Base-by-base conservation (phyloP, 2,329 filamentous ascomycete species). In the Pezicula neosporulosa region DNA sequence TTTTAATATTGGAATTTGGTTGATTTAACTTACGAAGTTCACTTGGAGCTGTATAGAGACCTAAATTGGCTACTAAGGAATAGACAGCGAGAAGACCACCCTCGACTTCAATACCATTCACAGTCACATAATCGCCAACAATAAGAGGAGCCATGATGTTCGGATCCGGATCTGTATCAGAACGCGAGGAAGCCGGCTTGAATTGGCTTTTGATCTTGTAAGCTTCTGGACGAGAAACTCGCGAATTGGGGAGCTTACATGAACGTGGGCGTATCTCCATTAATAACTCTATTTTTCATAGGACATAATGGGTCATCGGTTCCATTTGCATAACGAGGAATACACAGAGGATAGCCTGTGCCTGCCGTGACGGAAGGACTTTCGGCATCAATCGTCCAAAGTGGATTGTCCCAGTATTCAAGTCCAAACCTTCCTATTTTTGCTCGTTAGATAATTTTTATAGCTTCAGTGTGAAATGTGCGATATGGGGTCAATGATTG, bases 291-390 rank as follows among this genome's bases (percentile, higher is more conserved):
- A 50, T 73, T 74, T 12, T 64, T 65, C 10, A 56, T 44, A 10
- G 70, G 69, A 52, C 72, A 75, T 12, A 66, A 61, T 1, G 61
- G 49, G 36, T 72, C 68, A 28, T 60, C 62, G 15, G 36, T 2
- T 21, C 61, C 55, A 19, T 69, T 70, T n/a, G n/a, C n/a, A n/a
- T n/a, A n/a, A 12, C 76, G 67, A 0, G 74, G 75, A 24, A 79
- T 72, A 49, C 76, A 80, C 74, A 79, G 77, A 2, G 76, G 76
- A 47, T 77, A 78, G 0, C 76, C 76, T n/a, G 70, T 74, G 59
- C 74, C 77, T 0, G 74, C 70, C 3, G 67, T 70, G 50, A 78
- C 68, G 46, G 69, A 72, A 1, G 76, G 76, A 52, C 70, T 78
- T 50, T 72, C 65, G 45, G 75, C 72, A 55, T 78, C 76, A 1